Conservation (phyloP, 1,284 basidiomycete species). For the Ceratobasidium sp. region DNA sequence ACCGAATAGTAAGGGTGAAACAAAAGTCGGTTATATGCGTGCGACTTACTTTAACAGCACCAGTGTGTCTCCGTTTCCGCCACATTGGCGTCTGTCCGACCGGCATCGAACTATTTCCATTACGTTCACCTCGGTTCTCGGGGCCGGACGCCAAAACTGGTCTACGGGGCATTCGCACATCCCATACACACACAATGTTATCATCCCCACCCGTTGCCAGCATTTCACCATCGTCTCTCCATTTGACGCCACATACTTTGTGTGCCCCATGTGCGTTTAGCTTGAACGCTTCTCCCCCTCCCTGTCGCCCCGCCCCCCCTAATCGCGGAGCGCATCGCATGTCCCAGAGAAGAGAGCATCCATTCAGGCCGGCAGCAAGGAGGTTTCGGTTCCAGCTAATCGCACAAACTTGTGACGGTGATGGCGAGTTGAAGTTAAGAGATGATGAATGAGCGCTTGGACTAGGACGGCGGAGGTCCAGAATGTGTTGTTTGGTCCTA, state of each 20-base stretch:
- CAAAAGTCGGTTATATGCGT: conserved; percentile 20
- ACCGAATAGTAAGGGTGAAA: conserved; percentile 49
- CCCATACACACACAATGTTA: conserved; percentile 97
- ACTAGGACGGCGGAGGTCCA: conserved; percentile 8
- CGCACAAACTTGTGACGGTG: conserved; percentile 73
- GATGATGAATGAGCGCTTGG: not conserved
- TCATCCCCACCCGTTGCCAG: conserved; percentile 95
- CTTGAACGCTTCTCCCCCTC: conserved; percentile 2
- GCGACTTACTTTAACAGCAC: conserved; percentile 79
- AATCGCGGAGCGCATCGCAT: conserved; percentile 11
- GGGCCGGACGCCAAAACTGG: conserved; percentile 45
- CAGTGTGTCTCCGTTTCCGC: conserved; percentile 94
- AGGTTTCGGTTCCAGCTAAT: conserved; percentile 89
- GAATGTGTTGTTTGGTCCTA: conserved; percentile 17
- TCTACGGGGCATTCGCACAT: conserved; percentile 67
- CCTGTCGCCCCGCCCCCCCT: not conserved
- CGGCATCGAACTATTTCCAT: conserved; percentile 60
- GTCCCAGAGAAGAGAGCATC: conserved; percentile 38
- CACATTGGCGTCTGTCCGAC: conserved; percentile 62
- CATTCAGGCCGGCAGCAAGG: conserved; percentile 72
- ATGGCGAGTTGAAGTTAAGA: not conserved
- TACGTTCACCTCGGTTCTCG: not conserved
- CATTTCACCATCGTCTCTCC: conserved; percentile 85
- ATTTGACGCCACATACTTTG: conserved; percentile 87
- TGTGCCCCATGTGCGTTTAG: conserved; percentile 58